Conservation (phyloP, 306 rosid species). For the Parietaria judaica region DNA sequence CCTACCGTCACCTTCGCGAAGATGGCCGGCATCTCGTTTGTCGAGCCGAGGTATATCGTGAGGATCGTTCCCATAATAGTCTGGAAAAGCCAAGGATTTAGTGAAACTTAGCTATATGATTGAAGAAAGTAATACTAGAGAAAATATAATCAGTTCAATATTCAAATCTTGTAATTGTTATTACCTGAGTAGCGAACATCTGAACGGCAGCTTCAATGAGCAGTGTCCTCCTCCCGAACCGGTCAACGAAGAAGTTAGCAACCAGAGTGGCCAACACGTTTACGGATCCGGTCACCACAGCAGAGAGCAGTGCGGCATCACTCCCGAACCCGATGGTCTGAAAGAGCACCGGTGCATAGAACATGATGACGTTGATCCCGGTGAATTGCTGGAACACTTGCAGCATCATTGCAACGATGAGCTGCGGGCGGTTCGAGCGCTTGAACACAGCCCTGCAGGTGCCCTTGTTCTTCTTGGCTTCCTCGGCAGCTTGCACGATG, state of each 20-base stretch:
- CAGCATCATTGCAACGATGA: conserved; percentile 1
- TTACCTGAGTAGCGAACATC: conserved; percentile 25
- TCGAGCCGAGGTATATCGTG: neutral
- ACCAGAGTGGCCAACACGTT: conserved; percentile 1
- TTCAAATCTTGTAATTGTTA: too few species aligned
- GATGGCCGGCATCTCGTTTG: conserved; percentile 4
- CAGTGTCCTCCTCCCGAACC: conserved; percentile 17
- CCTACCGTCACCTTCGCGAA: conserved; percentile 3
- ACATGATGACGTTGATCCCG: conserved; percentile 4
- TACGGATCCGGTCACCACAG: conserved; percentile 19
- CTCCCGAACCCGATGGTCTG: conserved; percentile 10
- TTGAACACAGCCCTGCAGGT: neutral
- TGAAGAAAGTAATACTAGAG: too few species aligned
- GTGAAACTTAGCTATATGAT: too few species aligned
- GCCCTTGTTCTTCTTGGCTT: conserved; percentile 5
- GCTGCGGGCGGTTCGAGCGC: conserved; percentile 13
- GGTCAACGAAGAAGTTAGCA: conserved; percentile 8
- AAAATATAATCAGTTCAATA: too few species aligned
- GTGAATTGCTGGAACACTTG: conserved; percentile 31
- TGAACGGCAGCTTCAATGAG: conserved; percentile 1
- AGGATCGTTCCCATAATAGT: conserved; percentile 9
- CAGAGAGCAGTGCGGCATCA: neutral
- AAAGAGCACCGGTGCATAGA: conserved; percentile 27
- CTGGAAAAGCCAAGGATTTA: neutral
- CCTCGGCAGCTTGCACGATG: conserved; percentile 5